phyloP scores from a whole-genome alignment of 2,329 filamentous ascomycete genomes.

The Monosporascus sp. region DNA sequence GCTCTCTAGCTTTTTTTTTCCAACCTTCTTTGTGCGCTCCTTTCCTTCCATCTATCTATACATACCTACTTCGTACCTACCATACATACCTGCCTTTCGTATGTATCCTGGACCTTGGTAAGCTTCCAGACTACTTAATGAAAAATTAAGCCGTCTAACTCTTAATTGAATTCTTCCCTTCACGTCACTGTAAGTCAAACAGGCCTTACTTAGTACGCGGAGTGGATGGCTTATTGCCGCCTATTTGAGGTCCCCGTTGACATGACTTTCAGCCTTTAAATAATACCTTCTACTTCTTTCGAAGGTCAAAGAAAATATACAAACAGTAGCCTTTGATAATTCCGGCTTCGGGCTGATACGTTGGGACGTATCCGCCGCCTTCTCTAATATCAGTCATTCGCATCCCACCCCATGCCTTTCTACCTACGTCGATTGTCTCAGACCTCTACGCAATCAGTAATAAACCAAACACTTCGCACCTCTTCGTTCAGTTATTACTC shows the following conservation, averaged over 20 bases:
- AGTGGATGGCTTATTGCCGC: neutral
- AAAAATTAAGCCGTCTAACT: neutral
- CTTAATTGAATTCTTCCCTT: conserved; percentile 13
- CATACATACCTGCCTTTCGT: too few species aligned
- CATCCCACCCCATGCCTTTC: neutral
- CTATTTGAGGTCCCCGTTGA: neutral
- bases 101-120: too few species aligned
- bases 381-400: neutral
- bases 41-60: too few species aligned
- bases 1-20: too few species aligned
- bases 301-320: neutral
- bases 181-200: conserved; percentile 27
- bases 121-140: neutral
- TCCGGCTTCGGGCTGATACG: neutral
- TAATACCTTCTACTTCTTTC: neutral
- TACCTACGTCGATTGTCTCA: neutral
- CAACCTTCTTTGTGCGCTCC: too few species aligned
- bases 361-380: neutral
- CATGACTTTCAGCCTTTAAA: neutral
- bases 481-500: neutral
- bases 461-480: neutral
- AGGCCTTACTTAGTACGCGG: neutral
- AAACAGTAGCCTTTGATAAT: neutral
- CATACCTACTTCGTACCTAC: too few species aligned
- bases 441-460: neutral